phyloP scores from a whole-genome alignment of 257 asterid genomes.

The Petrea volubilis region DNA sequence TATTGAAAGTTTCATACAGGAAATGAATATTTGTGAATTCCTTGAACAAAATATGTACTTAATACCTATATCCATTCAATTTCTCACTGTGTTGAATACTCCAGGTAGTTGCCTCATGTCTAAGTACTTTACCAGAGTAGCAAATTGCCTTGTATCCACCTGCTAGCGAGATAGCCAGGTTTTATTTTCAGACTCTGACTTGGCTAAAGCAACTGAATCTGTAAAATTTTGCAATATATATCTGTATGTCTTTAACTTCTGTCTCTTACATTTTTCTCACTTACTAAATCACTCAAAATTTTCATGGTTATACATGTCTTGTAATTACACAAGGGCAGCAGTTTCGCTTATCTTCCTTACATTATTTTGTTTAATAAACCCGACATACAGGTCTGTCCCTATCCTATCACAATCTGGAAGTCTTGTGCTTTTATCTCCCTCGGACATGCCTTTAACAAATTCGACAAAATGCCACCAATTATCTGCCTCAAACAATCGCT shows the following conservation, averaged over 20 bases:
- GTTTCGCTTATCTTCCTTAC: constrained; percentile 37
- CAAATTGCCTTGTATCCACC: background rate
- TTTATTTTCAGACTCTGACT: constrained; percentile 6
- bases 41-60: constrained; percentile 16
- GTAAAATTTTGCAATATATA: constrained; percentile 11
- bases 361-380: constrained; percentile 47
- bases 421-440: constrained; percentile 55
- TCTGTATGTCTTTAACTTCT: constrained; percentile 14
- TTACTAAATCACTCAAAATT: constrained; percentile 4
- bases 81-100: constrained; percentile 9
- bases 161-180: constrained; percentile 14
- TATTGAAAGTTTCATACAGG: constrained; percentile 20
- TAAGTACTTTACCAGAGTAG: constrained; percentile 15
- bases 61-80: constrained; percentile 8
- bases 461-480: constrained; percentile 80
- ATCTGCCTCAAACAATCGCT: constrained; percentile 68
- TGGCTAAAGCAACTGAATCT: constrained; percentile 22
- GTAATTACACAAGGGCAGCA: constrained; percentile 56
- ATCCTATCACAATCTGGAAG: constrained; percentile 60
- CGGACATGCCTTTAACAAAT: constrained; percentile 74
- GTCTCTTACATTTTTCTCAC: constrained; percentile 4
- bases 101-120: constrained; percentile 20
- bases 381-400: constrained; percentile 70
- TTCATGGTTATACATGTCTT: constrained; percentile 9
- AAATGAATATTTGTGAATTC: constrained; percentile 15